phyloP scores from a whole-genome alignment of 179 eudicot genomes.

The Beta corolliflora region DNA sequence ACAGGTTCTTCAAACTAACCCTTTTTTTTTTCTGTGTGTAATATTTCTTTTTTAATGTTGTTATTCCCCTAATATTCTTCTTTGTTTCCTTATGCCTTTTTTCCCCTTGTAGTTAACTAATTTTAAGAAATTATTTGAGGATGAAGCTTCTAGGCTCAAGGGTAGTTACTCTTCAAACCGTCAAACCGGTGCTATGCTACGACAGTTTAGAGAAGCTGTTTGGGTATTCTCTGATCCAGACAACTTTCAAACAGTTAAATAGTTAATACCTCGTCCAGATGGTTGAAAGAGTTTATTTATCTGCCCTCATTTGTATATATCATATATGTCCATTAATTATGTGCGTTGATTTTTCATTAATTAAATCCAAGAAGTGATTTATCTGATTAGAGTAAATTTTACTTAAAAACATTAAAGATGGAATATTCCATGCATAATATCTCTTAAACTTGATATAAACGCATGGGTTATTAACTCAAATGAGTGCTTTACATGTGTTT shows the following conservation, averaged over 20 bases:
- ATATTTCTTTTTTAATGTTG: neutral
- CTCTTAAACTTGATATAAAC: neutral
- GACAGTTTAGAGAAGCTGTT: constrained; percentile 79
- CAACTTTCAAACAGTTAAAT: neutral
- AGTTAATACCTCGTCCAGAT: neutral
- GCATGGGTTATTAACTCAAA: neutral
- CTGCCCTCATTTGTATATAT: neutral
- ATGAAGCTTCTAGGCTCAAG: constrained; percentile 56
- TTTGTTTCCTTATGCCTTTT: constrained; percentile 1
- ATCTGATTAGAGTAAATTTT: neutral
- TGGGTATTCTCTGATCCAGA: constrained; percentile 61
- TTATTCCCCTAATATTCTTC: neutral
- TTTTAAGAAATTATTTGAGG: constrained; percentile 58
- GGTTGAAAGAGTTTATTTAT: neutral
- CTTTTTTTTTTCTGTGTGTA: neutral
- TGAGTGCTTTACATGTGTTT: constrained; percentile 16
- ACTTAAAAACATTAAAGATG: neutral
- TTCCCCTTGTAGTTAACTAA: constrained; percentile 53
- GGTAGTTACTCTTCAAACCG: constrained; percentile 40
- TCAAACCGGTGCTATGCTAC: constrained; percentile 50
- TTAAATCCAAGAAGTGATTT: neutral
- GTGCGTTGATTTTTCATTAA: neutral
- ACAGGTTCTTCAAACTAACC: constrained; percentile 43
- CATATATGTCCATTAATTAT: neutral
- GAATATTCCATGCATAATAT: neutral